A percentile compares a stretch with the other conserved stretches of the same genome.
phyloP scores from a whole-genome alignment of 768 basidiomycete genomes.

The Hemileccinum impolitum region DNA sequence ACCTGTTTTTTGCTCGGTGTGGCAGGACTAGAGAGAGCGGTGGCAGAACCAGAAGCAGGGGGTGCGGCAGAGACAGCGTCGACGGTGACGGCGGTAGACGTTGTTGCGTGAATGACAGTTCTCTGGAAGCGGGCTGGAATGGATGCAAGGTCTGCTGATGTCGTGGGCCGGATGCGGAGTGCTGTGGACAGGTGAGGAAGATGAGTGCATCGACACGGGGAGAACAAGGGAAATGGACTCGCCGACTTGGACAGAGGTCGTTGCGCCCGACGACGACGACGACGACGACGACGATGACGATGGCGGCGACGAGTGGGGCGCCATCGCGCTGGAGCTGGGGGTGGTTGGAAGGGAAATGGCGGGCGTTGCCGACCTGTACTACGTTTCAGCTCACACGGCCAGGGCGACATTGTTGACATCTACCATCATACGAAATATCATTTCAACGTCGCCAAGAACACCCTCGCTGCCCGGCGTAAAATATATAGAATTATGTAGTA shows the following conservation, averaged over 20 bases:
- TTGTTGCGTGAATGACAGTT: constrained; percentile 75
- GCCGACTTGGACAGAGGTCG: constrained; percentile 95
- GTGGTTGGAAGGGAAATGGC: constrained; percentile 28
- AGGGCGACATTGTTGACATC: background rate
- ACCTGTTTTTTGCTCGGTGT: constrained; percentile 70
- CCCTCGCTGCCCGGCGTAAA: constrained; percentile 12
- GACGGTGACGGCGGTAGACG: constrained; percentile 75
- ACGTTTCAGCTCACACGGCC: constrained; percentile 26
- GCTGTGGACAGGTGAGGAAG: constrained; percentile 43
- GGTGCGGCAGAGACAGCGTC: constrained; percentile 62
- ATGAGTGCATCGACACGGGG: background rate
- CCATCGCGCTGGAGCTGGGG: constrained; percentile 49
- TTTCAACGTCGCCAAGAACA: constrained; percentile 5
- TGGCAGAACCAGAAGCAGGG: constrained; percentile 47
- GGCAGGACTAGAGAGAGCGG: constrained; percentile 44
- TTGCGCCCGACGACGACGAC: constrained; percentile 54
- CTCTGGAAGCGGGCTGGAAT: constrained; percentile 95
- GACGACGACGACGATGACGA: constrained; percentile 65
- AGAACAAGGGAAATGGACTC: constrained; percentile 34
- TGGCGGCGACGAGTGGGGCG: constrained; percentile 65
- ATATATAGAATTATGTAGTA: constrained; percentile 33
- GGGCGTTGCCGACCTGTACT: constrained; percentile 26
- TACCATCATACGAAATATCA: background rate
- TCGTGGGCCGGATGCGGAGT: constrained; percentile 86
- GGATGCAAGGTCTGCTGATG: constrained; percentile 75